These are phyloP conservation scores for Ceratonia siliqua DNA, from an alignment of 306 rosid genomes.

Conservation along the genomic window DNA sequence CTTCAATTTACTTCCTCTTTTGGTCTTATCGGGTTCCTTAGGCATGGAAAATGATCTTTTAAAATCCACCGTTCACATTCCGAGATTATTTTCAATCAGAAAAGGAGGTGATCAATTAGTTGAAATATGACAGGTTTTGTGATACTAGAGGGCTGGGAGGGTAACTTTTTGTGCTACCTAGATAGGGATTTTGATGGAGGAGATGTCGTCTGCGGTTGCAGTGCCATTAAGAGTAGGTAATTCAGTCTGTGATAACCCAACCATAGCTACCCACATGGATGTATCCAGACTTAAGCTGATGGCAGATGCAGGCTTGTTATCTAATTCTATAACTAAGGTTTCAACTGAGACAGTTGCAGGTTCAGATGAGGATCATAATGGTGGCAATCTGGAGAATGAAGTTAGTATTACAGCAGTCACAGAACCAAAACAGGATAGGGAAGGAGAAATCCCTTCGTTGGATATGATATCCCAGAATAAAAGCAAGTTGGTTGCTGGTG, in stretches of 20 bases:
- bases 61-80: slow-evolving; percentile 49
- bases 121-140: slow-evolving; percentile 60
- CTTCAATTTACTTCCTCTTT: slow-evolving; percentile 40
- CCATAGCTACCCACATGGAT: slow-evolving; percentile 59
- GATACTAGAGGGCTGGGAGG: slow-evolving; percentile 50
- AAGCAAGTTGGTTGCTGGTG: slow-evolving; percentile 41
- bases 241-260: slow-evolving; percentile 73
- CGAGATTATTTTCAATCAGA: slow-evolving; percentile 47
- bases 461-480: slow-evolving; percentile 56
- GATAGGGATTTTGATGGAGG: slow-evolving; percentile 80
- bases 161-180: slow-evolving; percentile 49
- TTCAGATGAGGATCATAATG: slow-evolving; percentile 49
- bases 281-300: slow-evolving; percentile 74
- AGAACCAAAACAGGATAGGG: slow-evolving; percentile 42
- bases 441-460: slow-evolving; percentile 35
- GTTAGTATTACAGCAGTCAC: slow-evolving; percentile 35
- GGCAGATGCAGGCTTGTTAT: slow-evolving; percentile 59
- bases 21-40: slow-evolving; percentile 31
- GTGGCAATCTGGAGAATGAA: slow-evolving; percentile 50
- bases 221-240: slow-evolving; percentile 81
- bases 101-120: slow-evolving; percentile 44
- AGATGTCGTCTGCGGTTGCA: slow-evolving; percentile 64
- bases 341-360: slow-evolving; percentile 47
- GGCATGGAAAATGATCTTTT: slow-evolving; percentile 59
- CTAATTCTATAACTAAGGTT: slow-evolving; percentile 56